Evolutionary conservation across 163 green algal genomes (phyloP), one percentile per base, ranked within the genome.

Genomic region (Chlamydomonas reinhardtii): DNA sequence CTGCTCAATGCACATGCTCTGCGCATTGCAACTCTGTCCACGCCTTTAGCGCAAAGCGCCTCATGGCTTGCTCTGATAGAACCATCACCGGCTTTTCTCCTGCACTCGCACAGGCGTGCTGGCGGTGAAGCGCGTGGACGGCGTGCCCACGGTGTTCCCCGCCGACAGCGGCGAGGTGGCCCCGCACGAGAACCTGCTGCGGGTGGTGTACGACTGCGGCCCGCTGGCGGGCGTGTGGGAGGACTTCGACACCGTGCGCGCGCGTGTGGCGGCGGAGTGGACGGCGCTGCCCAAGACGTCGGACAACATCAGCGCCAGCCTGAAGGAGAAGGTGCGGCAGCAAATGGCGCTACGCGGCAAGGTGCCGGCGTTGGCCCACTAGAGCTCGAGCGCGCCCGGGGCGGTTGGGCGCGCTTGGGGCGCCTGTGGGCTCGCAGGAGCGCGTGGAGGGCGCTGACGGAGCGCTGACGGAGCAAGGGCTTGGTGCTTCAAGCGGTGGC

Each of bases 141-240:
- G 94, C 29, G 89, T 98, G 64, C 96, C 96, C 1, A 98, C 92
- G 2, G 93, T 94, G 1, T 98, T 98, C 88, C 96, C 95, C 59
- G 92, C 94, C 3, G 94, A 96, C 17, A 87, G 83, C 2, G 91
- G 91, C 0, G 85, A 95, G 72, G 95, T 97, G 59, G 48, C 62
- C 0, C 69, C 88, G 3, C 90, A 93, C 48, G 95, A 97, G 20
- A 94, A 98, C 83, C 59, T 98, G 89, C 93, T 86, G 70, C 90
- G 92, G 37, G 89, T 95, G 12, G 91, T 98, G 54, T 98, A 97
- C 76, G 93, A 98, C 82, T 84, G 81, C 17, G 87, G 95, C 6
- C 96, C 96, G 16, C 61, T 97, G 54, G 27, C 87, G 59, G 90
- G 72, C 56, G 32, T 89, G 34, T 97, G 94, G 93, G 89, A 95